Base-by-base conservation (phyloP, 768 basidiomycete genomes). In the Podaxis sp. region DNA sequence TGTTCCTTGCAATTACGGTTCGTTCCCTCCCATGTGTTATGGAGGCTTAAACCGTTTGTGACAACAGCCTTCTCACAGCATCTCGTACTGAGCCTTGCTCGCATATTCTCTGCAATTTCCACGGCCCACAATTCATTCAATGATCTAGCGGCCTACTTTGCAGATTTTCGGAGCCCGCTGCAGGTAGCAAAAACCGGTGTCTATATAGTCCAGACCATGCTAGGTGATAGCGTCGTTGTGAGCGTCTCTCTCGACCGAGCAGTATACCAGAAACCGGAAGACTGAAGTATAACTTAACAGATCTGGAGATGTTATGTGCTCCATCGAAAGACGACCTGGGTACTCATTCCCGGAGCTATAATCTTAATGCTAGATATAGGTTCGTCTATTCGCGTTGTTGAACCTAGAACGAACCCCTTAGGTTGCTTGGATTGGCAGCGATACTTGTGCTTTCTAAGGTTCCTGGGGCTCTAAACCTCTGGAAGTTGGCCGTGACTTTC, bases 231-330 rank as follows among this genome's bases (percentile, higher is more conserved):
- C 8, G 44, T 58, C 7, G 15, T 58, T 2, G 57, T 58, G 19
- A 30, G 57, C 17, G 2, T 17, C 40, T 42, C 11, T 42, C 40
- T 17, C 1, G 11, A 17, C 11, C 17, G 11, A 42, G 17, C 9
- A 1, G 11, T 42, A 42, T 17, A 4, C 40, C 40, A 2, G 15
- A 30, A 12, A 28, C 28, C 1, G 28, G 26, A 24, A 30, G 24
- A 26, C 17, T 28, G 28, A 28, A 28, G 11, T 52, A 5, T 17
- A 30, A 24, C 9, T 52, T 3, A n/a, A 48, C 2, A 58, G 57
- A 42, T 46, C 2, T 58, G 57, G 57, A 58, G 57, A 15, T 58
- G 57, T 17, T 58, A 46, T n/a, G 22, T 58, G 2, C 17, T 58
- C 6, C 19, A 58, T 30, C 42, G n/a, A 11, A 44, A 30, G 44